These are phyloP conservation scores for Dipodascus geniculatus DNA, from an alignment of 805 yeast genomes.

Conservation along the genomic window DNA sequence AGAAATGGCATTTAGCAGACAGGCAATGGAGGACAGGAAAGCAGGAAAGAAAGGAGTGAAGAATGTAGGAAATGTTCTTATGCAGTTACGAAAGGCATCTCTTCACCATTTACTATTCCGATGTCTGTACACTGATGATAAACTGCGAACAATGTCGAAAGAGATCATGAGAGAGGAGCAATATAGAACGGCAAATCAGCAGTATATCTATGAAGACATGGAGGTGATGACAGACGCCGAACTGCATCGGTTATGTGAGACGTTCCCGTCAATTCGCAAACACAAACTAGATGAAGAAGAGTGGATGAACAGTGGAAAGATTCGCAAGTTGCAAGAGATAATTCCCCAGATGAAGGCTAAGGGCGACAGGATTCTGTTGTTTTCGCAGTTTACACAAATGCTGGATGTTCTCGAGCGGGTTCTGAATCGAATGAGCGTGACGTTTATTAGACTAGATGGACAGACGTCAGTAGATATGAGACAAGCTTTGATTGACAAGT, in stretches of 20 bases:
- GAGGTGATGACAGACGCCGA: conserved; percentile 89
- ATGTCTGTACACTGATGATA: conserved; percentile 42
- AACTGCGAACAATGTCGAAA: conserved; percentile 54
- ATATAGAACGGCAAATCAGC: conserved; percentile 63
- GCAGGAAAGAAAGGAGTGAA: conserved; percentile 19
- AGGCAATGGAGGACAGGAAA: conserved; percentile 19
- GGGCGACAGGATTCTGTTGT: conserved; percentile 62
- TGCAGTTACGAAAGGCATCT: conserved; percentile 86
- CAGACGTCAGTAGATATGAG: conserved; percentile 84
- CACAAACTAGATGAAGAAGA: conserved; percentile 42
- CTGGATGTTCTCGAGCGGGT: conserved; percentile 78
- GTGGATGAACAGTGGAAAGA: conserved; percentile 68
- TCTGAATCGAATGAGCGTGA: conserved; percentile 47
- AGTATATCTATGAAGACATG: conserved; percentile 87
- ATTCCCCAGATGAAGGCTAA: conserved; percentile 43
- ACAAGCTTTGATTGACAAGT: conserved; percentile 83
- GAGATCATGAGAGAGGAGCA: conserved; percentile 72
- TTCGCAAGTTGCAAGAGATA: conserved; percentile 42
- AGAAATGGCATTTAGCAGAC: conserved; percentile 36
- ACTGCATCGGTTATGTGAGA: conserved; percentile 58
- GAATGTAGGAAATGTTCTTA: conserved; percentile 57
- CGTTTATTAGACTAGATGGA: conserved; percentile 87
- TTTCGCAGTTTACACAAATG: conserved; percentile 87
- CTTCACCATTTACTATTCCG: conserved; percentile 86
- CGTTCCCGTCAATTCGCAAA: conserved; percentile 54